A percentile compares a stretch with the other conserved stretches of the same genome.
phyloP scores from a whole-genome alignment of 495 filamentous ascomycete species.

The Podospora didyma region DNA sequence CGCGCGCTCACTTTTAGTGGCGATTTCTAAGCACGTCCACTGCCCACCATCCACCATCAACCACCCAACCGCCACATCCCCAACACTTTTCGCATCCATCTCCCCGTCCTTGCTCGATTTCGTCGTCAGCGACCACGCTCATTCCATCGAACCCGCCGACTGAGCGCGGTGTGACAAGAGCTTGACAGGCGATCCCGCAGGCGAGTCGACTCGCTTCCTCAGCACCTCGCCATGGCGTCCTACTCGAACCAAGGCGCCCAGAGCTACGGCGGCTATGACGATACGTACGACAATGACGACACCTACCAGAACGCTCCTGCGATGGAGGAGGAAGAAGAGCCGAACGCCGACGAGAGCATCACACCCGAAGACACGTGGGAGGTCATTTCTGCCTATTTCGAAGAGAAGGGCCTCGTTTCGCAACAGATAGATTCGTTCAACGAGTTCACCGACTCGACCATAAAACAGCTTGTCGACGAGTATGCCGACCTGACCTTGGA shows the following conservation, averaged over 20 bases:
- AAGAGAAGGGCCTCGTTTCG: constrained; percentile 89
- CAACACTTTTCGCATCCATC: background rate
- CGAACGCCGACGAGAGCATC: constrained; percentile 80
- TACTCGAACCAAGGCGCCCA: constrained; percentile 17
- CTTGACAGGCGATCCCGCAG: background rate
- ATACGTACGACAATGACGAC: constrained; percentile 40
- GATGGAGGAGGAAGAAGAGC: constrained; percentile 69
- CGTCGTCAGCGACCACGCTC: too few species aligned
- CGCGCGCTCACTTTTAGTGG: constrained; percentile 22
- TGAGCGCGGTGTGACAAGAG: background rate
- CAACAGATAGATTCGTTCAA: constrained; percentile 98
- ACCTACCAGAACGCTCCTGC: constrained; percentile 54
- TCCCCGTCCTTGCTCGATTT: too few species aligned
- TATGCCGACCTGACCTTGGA: constrained; percentile 85
- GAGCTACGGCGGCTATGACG: constrained; percentile 21
- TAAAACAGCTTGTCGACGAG: constrained; percentile 88
- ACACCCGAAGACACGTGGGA: constrained; percentile 96
- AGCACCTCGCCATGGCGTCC: constrained; percentile 20
- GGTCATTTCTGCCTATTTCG: constrained; percentile 95
- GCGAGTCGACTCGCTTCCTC: background rate
- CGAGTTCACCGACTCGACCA: constrained; percentile 87
- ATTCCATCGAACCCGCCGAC: too few species aligned
- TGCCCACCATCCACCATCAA: background rate
- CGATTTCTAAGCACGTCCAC: constrained; percentile 24
- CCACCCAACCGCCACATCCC: background rate